Conservation (phyloP, 140 eudicot genomes). For the Bidens hawaiensis region DNA sequence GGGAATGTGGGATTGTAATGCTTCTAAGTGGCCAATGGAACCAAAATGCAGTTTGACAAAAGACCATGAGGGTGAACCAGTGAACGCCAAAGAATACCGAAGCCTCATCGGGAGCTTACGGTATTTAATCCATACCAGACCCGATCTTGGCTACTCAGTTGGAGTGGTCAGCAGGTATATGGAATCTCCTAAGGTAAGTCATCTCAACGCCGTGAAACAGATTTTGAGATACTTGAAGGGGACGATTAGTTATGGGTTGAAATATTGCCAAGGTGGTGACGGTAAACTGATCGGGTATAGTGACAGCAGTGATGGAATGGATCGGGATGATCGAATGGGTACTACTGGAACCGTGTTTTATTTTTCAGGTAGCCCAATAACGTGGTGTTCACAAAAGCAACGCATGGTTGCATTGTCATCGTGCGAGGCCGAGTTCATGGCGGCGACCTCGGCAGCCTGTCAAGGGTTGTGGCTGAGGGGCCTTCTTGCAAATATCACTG, state of each 20-base stretch:
- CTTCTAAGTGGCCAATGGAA: neutral
- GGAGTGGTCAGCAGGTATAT: neutral
- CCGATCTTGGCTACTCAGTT: neutral
- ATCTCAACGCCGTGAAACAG: neutral
- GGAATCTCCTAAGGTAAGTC: neutral
- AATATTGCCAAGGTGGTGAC: neutral
- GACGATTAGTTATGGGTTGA: neutral
- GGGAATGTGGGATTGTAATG: neutral
- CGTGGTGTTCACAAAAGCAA: neutral
- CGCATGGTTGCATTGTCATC: neutral
- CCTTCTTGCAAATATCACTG: neutral
- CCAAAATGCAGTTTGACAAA: neutral
- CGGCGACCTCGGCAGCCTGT: neutral
- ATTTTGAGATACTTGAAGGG: neutral
- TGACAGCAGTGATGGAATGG: neutral
- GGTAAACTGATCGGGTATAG: neutral
- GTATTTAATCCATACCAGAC: neutral
- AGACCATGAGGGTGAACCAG: neutral
- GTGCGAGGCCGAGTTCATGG: too few species aligned
- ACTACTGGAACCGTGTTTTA: neutral
- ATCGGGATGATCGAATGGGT: neutral
- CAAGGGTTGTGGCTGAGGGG: neutral
- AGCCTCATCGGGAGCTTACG: neutral
- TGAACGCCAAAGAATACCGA: neutral
- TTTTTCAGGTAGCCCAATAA: neutral